Conservation (phyloP, 2,329 filamentous ascomycete species). For the Ceratocystis harringtonii region DNA sequence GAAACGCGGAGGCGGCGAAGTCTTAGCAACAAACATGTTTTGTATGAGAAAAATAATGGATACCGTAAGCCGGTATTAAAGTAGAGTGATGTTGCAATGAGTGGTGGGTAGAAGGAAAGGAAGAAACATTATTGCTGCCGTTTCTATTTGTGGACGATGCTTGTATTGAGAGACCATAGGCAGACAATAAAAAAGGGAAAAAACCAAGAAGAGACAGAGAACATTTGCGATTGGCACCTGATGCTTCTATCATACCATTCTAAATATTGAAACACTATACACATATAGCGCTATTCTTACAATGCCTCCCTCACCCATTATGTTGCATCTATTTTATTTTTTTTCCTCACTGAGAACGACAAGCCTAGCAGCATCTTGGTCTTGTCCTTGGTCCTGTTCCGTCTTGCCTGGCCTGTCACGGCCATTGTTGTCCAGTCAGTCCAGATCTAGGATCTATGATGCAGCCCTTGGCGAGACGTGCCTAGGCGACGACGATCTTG, state of each 20-base stretch:
- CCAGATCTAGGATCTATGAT: not conserved
- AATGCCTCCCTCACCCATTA: not conserved
- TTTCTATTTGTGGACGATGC: no score
- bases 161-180: not conserved
- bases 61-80: not conserved
- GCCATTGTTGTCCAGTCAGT: not conserved
- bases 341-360: no score
- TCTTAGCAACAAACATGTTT: conserved; percentile 1
- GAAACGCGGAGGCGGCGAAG: conserved; percentile 3
- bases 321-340: not conserved
- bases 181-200: not conserved
- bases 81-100: not conserved
- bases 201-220: not conserved
- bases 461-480: not conserved
- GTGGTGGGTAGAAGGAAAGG: not conserved
- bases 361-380: not conserved
- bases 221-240: not conserved
- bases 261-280: no score
- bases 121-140: not conserved
- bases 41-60: not conserved
- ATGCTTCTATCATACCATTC: not conserved
- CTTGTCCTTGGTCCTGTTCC: not conserved
- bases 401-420: not conserved
- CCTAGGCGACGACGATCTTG: not conserved
- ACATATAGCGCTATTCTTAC: no score